Evolutionary conservation across 2,329 filamentous ascomycete species (phyloP), one percentile per base, ranked within the genome.

Genomic region (Penicillium sumatraense): DNA sequence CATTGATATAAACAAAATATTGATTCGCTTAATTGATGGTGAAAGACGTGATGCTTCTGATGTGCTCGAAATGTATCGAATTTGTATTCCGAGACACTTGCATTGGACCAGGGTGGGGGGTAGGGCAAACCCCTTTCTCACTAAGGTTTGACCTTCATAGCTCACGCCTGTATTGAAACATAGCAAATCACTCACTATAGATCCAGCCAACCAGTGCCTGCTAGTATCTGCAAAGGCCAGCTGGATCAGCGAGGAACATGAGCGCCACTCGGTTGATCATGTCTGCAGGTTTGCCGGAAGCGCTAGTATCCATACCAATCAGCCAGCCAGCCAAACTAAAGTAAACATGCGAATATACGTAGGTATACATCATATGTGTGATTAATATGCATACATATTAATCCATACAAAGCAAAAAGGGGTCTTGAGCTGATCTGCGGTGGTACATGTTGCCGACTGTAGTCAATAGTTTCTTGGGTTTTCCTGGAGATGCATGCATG

Each of bases 31-130:
- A 44, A 16, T 35, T 16, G 13, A 23, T n/a, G 16, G 13, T 14
- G 10, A n/a, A 51, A 51, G 36, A 23, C 49, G 49, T 51, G 49
- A 51, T 51, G 26, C 9, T 16, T 10, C 23, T 1, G 36, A 5
- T 3, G 23, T 40, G 20, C 23, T 40, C 36, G 6, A 8, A 23
- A 23, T n/a, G 16, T 23, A 40, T 40, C 11, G 36, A 14, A 21
- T 40, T 40, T 40, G 36, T 40, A 40, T 23, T 20, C 16, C 14
- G 36, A 13, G 11, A 40, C 16, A 13, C 16, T 40, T n/a, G 16
- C 21, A 13, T 40, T 14, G 36, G 36, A 40, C 10, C 20, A 40
- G 36, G 36, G 14, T 13, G 11, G 20, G n/a, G 18, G 14, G 36
- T 5, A 20, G 10, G 18, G 9, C 2, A 8, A 8, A 9, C 16